Percentiles rank a stretch among this genome's conserved stretches.
These are phyloP conservation scores for Nemania sp. DNA, from an alignment of 2,329 filamentous ascomycete species.

Conservation along the genomic window DNA sequence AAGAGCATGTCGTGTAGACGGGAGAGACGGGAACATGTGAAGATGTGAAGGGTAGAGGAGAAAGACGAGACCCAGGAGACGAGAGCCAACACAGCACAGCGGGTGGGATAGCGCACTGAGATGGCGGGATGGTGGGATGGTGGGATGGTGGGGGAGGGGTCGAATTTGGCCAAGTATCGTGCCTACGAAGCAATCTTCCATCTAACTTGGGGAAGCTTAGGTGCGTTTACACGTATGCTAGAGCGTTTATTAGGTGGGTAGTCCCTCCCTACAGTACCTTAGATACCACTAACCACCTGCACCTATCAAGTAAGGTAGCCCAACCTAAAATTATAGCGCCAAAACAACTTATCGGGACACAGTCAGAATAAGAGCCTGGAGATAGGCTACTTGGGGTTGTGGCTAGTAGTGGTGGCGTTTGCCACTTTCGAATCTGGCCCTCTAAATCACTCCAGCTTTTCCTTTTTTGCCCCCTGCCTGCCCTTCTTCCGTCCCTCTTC, in stretches of 20 bases:
- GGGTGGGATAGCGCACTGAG: too few relatives aligned
- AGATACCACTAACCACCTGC: not conserved
- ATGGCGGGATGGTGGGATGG: not conserved
- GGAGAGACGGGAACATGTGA: not conserved
- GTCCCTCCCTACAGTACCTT: too few relatives aligned
- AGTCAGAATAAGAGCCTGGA: not conserved
- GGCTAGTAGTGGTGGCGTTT: conserved; percentile 26
- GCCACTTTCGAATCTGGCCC: not conserved
- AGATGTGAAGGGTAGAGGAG: conserved; percentile 10
- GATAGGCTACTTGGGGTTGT: conserved; percentile 15
- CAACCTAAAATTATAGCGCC: not conserved
- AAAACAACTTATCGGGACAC: too few relatives aligned
- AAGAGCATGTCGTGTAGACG: not conserved
- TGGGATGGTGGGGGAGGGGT: not conserved
- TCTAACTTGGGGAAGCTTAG: conserved; percentile 3
- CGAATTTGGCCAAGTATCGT: not conserved
- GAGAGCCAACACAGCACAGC: not conserved
- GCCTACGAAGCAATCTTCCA: not conserved
- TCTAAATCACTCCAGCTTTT: not conserved
- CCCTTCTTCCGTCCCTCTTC: not conserved
- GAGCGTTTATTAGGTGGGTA: not conserved
- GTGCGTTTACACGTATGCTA: conserved; percentile 15
- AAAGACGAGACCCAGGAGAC: not conserved
- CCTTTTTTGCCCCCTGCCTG: not conserved
- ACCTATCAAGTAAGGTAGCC: not conserved